Base-by-base conservation (phyloP, 768 basidiomycete genomes). In the Podaxis sp. region DNA sequence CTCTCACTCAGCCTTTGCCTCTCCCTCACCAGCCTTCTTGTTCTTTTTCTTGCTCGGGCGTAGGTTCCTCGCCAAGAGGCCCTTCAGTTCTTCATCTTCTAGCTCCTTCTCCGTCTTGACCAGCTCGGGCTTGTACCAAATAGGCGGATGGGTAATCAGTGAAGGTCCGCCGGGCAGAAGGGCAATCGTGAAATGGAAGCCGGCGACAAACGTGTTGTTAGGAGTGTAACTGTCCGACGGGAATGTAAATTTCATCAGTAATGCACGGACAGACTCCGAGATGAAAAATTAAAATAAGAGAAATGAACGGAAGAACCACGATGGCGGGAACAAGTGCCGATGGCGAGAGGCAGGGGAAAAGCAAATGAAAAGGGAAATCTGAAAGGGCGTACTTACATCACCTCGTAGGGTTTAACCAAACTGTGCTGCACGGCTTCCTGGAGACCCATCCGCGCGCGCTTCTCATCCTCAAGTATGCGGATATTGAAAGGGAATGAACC, bases 401-500 rank as follows among this genome's bases (percentile, higher is more conserved):
- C 92, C 74, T 97, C 96, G 76, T 96, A 98, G 50, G 95, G 93
- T 76, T 94, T 94, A 65, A 99, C 87, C 51, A 98, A 83, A 70
- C 87, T 87, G 74, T 99, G 97, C 73, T 96, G 90, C 40, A 96
- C 94, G 53, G 96, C 96, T 78, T 99, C 97, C 73, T 92, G 90
- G 37, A 99, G 84, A 67, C 96, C 97, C 83, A 99, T 89, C 40
- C 96, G 88, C 28, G 94, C 90, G 58, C 93, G 87, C 78, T 96
- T 96, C 83, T 99, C 96, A 71, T 99, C 96, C 66, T 96, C 96
- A 62, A 99, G 83, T 51, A 83, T 83, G 65, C 97, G 93, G 66
- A 99, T 85, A 70, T 96, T 98, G 84, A 99, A 98, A 37, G 97
- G 96, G 87, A 99, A 99, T 4, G 94, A 84, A 26, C 96, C 96